Evolutionary conservation across 169 alveolate species (phyloP).

Genomic region (Babesia sp.): DNA sequence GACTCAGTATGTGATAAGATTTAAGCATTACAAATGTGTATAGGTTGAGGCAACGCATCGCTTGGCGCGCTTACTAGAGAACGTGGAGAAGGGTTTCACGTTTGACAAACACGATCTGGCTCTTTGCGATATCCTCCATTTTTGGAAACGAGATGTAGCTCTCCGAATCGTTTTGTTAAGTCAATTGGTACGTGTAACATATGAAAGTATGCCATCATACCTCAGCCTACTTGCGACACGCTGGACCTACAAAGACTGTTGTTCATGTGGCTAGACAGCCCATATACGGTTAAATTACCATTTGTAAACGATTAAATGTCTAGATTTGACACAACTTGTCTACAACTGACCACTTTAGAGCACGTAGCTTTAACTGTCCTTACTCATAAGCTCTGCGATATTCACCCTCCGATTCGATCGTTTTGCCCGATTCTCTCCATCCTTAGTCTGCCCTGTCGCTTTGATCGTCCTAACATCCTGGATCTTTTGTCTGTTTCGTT

Average conservation of each 20-base stretch:
- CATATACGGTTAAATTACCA: slow-evolving; percentile 13
- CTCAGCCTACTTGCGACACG: slow-evolving; percentile 41
- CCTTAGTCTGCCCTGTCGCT: slow-evolving; percentile 48
- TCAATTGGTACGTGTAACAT: slow-evolving; percentile 25
- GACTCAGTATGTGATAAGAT: slow-evolving; percentile 28
- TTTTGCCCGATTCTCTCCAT: slow-evolving; percentile 1
- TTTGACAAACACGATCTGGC: background rate
- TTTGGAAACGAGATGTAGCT: slow-evolving; percentile 56
- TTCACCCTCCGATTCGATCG: slow-evolving; percentile 53
- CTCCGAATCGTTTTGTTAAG: slow-evolving; percentile 45
- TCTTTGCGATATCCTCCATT: background rate
- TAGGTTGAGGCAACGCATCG: slow-evolving; percentile 15
- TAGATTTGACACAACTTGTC: background rate
- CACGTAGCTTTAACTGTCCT: background rate
- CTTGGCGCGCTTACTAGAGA: background rate
- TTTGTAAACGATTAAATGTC: background rate
- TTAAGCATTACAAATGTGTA: background rate
- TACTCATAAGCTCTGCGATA: slow-evolving; percentile 45
- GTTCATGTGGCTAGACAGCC: slow-evolving; percentile 64
- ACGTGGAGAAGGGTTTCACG: background rate
- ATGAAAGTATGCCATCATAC: background rate
- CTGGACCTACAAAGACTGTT: slow-evolving; percentile 53
- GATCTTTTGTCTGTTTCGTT: slow-evolving; percentile 33
- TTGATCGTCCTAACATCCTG: slow-evolving; percentile 41
- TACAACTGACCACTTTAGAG: background rate